A percentile compares a stretch with the other conserved stretches of the same genome.
Evolutionary conservation across 176 grass and related monocot genomes (phyloP).

Genomic region (Melocanna baccifera): DNA sequence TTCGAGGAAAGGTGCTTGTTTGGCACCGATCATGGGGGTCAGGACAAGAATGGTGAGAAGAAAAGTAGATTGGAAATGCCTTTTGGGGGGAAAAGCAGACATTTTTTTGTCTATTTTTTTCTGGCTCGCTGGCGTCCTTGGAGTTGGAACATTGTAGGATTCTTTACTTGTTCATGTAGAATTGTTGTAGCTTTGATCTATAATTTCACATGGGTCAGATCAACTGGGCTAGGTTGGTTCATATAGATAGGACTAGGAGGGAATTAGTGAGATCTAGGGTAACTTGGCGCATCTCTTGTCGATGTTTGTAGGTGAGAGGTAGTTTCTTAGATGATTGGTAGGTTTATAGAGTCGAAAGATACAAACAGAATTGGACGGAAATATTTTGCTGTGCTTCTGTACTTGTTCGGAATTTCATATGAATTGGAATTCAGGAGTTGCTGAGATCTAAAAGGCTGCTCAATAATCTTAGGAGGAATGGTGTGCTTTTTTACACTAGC

Average conservation of each 20-base stretch:
- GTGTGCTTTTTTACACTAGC: neutral
- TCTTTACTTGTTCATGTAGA: neutral
- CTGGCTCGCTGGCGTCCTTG: neutral
- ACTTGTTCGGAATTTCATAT: neutral
- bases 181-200: neutral
- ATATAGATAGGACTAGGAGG: neutral
- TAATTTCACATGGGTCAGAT: too few relatives aligned
- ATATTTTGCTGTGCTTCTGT: neutral
- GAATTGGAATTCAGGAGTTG: neutral
- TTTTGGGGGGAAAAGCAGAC: neutral
- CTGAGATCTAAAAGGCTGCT: neutral
- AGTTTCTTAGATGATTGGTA: neutral
- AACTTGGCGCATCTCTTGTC: neutral
- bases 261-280: neutral
- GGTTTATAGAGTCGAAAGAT: neutral
- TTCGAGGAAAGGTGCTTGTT: neutral
- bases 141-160: conserved; percentile 7
- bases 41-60: neutral
- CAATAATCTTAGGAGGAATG: neutral
- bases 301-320: neutral
- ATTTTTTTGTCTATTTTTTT: neutral
- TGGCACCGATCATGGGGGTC: neutral
- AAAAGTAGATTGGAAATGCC: neutral
- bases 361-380: neutral
- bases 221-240: neutral